Evolutionary conservation across 495 filamentous ascomycete genomes (phyloP).

Genomic region (Penicillium manginii): DNA sequence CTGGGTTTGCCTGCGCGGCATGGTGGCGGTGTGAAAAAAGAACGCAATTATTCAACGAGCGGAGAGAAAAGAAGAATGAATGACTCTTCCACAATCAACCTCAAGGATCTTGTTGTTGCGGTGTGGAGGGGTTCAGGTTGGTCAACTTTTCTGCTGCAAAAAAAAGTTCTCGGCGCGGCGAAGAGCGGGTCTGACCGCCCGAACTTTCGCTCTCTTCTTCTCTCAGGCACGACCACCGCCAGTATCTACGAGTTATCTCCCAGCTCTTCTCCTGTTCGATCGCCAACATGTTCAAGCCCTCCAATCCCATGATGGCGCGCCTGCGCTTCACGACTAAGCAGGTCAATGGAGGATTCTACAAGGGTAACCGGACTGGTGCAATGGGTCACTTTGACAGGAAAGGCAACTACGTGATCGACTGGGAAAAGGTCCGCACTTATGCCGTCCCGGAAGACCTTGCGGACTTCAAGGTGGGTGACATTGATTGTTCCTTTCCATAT

Average conservation of each 20-base stretch:
- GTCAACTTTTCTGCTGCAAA: constrained; percentile 39
- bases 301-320: constrained; percentile 66
- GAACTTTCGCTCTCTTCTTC: constrained; percentile 21
- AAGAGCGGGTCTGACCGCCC: constrained; percentile 39
- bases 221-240: not conserved
- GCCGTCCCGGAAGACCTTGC: constrained; percentile 70
- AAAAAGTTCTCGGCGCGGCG: constrained; percentile 49
- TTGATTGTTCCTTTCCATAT: not conserved
- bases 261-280: not conserved
- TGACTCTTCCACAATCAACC: not conserved
- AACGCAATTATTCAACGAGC: not conserved
- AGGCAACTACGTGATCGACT: constrained; percentile 83
- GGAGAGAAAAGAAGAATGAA: not conserved
- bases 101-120: constrained; percentile 15
- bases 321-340: constrained; percentile 88
- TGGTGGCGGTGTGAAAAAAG: constrained; percentile 36
- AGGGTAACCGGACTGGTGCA: constrained; percentile 85
- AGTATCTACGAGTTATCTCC: not conserved
- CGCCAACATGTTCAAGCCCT: constrained; percentile 65
- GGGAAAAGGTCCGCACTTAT: constrained; percentile 87
- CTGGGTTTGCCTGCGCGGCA: constrained; percentile 70
- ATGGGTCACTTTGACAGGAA: constrained; percentile 86
- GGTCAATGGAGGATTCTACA: constrained; percentile 93
- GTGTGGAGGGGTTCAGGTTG: constrained; percentile 19
- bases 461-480: constrained; percentile 67